Base-by-base conservation (phyloP, 306 rosid genomes). In the Ceratonia siliqua region DNA sequence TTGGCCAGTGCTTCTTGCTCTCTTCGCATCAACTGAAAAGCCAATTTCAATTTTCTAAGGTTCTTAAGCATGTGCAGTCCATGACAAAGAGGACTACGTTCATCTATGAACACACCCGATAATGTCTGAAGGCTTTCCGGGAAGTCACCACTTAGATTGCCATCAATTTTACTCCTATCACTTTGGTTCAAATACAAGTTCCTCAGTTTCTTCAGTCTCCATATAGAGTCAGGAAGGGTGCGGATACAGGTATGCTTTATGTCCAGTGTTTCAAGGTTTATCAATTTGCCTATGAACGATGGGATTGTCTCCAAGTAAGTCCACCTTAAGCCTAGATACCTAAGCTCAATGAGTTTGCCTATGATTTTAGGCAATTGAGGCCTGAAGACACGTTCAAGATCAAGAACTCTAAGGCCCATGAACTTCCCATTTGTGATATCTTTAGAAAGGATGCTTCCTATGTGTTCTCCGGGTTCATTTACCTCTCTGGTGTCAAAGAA, bases 401-500 rank as follows among this genome's bases (percentile, higher is more conserved):
- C 77, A 36, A 55, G 79, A 75, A 22, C 57, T 41, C 33, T 78
- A 56, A 55, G 52, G 59, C 70, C 73, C 73, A 35, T 76, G 79
- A 18, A 66, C 79, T 24, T 62, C 46, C 50, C 68, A 27, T 15
- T 42, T 52, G 50, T 57, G 35, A 85, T 70, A 27, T 74, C 74
- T 6, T 6, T 70, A 8, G 54, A 43, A 36, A 75, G 79, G 59
- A 58, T 70, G 72, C 35, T n/a, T 8, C 81, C 57, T 20, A 70
- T 39, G 10, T 46, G 62, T 70, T 66, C 79, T 50, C 86, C 82
- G 6, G 84, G 86, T 52, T 61, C 68, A 17, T 54, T 14, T 57
- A 83, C 88, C 70, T 79, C 79, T n/a, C 70, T 45, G 35, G 33
- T 70, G 43, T 81, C 85, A 78, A 74, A 78, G 75, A 25, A 62